These are phyloP conservation scores for Neurospora africana DNA, from an alignment of 495 filamentous ascomycete genomes.

Conservation along the genomic window DNA sequence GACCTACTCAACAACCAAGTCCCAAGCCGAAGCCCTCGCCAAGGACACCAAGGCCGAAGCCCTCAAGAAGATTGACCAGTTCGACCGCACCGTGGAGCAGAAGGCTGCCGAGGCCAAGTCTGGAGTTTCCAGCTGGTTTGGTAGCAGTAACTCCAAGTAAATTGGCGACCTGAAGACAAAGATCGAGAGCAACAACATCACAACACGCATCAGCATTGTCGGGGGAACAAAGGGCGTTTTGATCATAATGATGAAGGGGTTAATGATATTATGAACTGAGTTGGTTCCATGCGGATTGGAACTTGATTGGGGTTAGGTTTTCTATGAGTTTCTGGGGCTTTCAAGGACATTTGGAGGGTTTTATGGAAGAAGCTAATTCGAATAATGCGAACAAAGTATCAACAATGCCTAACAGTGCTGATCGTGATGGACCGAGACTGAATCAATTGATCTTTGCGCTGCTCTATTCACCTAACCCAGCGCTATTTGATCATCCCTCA, in stretches of 20 bases:
- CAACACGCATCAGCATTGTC: too few relatives aligned
- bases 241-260: too few relatives aligned
- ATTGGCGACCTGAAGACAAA: too few relatives aligned
- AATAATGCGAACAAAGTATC: background rate
- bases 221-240: too few relatives aligned
- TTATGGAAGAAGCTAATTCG: background rate
- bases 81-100: conserved; percentile 67
- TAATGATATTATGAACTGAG: too few relatives aligned
- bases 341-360: background rate
- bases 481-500: background rate
- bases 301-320: background rate
- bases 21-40: conserved; percentile 48
- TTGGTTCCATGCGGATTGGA: too few relatives aligned
- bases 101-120: conserved; percentile 70
- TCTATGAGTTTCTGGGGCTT: background rate
- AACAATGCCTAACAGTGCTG: background rate
- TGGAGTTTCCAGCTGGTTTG: conserved; percentile 70
- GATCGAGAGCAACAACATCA: too few relatives aligned
- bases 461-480: background rate
- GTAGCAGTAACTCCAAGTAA: conserved; percentile 40
- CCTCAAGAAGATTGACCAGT: conserved; percentile 59
- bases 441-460: background rate
- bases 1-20: conserved; percentile 44
- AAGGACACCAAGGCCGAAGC: conserved; percentile 48
- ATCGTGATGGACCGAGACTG: background rate